Evolutionary conservation across 805 yeast species (phyloP).

Genomic region (Wickerhamomyces strasburgensis): DNA sequence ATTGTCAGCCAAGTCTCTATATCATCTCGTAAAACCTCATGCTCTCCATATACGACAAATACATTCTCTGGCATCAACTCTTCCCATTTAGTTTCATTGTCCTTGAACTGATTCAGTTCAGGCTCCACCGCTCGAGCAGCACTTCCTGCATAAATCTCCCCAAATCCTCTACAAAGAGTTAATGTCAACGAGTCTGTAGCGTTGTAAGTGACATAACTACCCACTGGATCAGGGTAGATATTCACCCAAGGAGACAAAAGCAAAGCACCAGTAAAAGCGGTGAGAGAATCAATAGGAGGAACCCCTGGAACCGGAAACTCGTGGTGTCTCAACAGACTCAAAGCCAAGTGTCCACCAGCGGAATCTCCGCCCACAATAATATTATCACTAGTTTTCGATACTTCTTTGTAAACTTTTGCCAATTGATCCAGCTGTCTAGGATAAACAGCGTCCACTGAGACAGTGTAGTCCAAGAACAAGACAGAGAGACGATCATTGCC

Average conservation of each 20-base stretch:
- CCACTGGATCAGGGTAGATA: neutral
- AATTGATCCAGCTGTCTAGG: constrained; percentile 27
- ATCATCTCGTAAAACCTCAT: no score
- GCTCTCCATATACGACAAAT: no score
- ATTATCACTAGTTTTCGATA: constrained; percentile 14
- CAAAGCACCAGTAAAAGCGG: neutral
- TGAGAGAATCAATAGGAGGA: neutral
- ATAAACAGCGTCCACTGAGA: constrained; percentile 19
- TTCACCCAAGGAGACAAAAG: neutral
- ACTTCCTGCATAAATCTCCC: no score
- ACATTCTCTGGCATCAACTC: no score
- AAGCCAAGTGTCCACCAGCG: constrained; percentile 27
- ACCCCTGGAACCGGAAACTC: constrained; percentile 4
- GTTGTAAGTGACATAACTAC: neutral
- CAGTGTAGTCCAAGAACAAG: constrained; percentile 26
- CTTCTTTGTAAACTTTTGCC: constrained; percentile 14
- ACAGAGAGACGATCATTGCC: constrained; percentile 17
- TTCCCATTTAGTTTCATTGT: no score
- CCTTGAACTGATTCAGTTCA: no score
- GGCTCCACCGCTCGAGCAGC: no score
- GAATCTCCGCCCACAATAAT: constrained; percentile 29
- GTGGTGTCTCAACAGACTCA: constrained; percentile 16
- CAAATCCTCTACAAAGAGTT: no score
- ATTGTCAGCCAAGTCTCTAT: no score
- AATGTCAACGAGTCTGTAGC: neutral